A percentile compares a stretch with the other conserved stretches of the same genome.
Evolutionary conservation across 768 basidiomycete species (phyloP).

Genomic region (Podaxis sp.): DNA sequence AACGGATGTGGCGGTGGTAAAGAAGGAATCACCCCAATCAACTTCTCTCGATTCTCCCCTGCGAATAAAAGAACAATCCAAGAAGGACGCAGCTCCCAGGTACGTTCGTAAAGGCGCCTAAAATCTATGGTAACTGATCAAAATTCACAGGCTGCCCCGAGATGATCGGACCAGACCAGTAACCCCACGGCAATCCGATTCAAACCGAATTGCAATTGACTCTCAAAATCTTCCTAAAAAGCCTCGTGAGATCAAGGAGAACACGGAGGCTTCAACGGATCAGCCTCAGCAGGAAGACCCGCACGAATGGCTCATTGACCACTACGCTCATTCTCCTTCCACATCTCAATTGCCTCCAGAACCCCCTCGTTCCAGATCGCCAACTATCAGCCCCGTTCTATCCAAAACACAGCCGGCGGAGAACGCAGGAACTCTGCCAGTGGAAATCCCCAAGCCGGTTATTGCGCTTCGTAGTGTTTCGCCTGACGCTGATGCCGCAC

Average conservation of each 20-base stretch:
- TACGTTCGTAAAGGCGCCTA: not conserved
- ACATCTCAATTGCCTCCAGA: constrained; percentile 26
- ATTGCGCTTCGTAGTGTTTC: constrained; percentile 21
- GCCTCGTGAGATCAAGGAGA: not conserved
- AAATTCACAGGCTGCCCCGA: not conserved
- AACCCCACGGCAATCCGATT: no score
- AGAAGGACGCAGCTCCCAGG: not conserved
- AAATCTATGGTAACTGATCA: not conserved
- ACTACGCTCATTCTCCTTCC: constrained; percentile 43
- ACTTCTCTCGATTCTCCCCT: not conserved
- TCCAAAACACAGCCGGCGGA: constrained; percentile 11
- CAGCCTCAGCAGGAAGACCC: constrained; percentile 48
- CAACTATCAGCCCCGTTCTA: constrained; percentile 27
- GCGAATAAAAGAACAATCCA: constrained; percentile 2
- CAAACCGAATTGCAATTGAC: not conserved
- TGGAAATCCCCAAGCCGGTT: constrained; percentile 13
- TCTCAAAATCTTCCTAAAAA: not conserved
- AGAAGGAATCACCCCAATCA: constrained; percentile 5
- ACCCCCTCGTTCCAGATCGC: constrained; percentile 28
- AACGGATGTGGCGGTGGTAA: not conserved
- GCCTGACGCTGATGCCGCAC: constrained; percentile 36
- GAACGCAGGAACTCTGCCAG: constrained; percentile 12
- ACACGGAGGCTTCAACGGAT: constrained; percentile 1
- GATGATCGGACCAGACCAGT: not conserved
- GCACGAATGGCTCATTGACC: constrained; percentile 62